A percentile compares a stretch with the other conserved stretches of the same genome.
Evolutionary conservation across 2,329 filamentous ascomycete species (phyloP).

Genomic region (Lomentospora prolificans): DNA sequence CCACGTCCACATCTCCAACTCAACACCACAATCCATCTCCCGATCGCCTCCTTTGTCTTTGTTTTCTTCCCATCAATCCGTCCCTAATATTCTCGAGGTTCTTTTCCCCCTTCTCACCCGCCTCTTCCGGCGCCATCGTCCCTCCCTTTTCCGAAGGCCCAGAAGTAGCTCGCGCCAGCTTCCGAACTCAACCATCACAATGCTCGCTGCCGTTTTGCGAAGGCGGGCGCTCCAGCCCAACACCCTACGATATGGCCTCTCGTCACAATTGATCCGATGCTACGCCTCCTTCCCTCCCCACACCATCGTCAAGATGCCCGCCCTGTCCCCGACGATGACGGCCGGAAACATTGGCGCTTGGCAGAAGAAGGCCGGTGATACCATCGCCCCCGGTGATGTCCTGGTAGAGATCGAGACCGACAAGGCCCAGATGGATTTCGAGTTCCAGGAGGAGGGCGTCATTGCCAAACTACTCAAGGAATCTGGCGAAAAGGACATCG

Average conservation of each 20-base stretch:
- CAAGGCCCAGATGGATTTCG: conserved; percentile 99
- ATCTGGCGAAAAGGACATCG: conserved; percentile 83
- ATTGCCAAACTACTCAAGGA: conserved; percentile 92
- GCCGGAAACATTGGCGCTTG: conserved; percentile 91
- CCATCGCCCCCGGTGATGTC: conserved; percentile 82
- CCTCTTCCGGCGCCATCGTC: neutral
- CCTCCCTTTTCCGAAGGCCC: neutral
- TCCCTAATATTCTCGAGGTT: neutral
- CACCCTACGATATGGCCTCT: conserved; percentile 5
- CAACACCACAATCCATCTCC: neutral
- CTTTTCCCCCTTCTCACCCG: neutral
- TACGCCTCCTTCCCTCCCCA: conserved; percentile 87
- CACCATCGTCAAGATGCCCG: conserved; percentile 94
- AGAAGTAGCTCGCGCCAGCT: neutral
- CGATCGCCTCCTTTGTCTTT: neutral
- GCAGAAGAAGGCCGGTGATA: conserved; percentile 95
- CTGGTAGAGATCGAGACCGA: conserved; percentile 98
- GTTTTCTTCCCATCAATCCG: neutral
- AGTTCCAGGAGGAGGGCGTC: conserved; percentile 96
- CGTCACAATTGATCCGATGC: conserved; percentile 39
- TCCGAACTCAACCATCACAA: neutral
- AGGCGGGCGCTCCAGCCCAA: conserved; percentile 6
- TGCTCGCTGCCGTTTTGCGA: conserved; percentile 7
- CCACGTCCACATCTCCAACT: neutral
- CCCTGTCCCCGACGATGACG: conserved; percentile 95